These are phyloP conservation scores for Boletus pseudo-olivaceus DNA, from an alignment of 768 basidiomycete species.

Conservation along the genomic window DNA sequence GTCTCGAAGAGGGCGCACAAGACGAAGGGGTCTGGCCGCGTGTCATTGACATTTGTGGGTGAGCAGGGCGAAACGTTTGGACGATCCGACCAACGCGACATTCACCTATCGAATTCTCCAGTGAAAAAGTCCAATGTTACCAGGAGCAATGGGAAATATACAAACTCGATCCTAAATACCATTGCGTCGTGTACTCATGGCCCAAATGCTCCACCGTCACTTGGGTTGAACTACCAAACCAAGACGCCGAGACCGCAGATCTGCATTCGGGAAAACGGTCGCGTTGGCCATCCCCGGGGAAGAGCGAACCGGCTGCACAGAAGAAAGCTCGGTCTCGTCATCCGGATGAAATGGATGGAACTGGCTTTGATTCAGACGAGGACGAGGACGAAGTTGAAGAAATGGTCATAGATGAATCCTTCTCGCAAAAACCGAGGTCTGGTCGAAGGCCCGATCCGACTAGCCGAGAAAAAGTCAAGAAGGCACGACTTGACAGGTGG, in stretches of 20 bases:
- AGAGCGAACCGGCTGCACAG: slow-evolving; percentile 7
- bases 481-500: slow-evolving; percentile 29
- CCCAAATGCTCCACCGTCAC: slow-evolving; percentile 33
- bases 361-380: slow-evolving; percentile 35
- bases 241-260: slow-evolving; percentile 5
- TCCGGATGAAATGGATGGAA: slow-evolving; percentile 20
- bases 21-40: slow-evolving; percentile 76
- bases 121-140: slow-evolving; percentile 48
- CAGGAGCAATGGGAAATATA: slow-evolving; percentile 87
- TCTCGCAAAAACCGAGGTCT: slow-evolving; percentile 16
- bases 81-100: slow-evolving; percentile 1
- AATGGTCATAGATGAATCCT: slow-evolving; percentile 43
- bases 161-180: slow-evolving; percentile 74
- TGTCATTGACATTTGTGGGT: slow-evolving; percentile 67
- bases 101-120: slow-evolving; percentile 25
- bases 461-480: slow-evolving; percentile 31
- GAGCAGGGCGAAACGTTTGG: slow-evolving; percentile 25
- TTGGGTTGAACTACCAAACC: slow-evolving; percentile 14
- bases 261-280: slow-evolving; percentile 26
- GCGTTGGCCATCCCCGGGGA: slow-evolving; percentile 25
- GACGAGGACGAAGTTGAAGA: slow-evolving; percentile 47
- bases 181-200: slow-evolving; percentile 51
- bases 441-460: slow-evolving; percentile 21
- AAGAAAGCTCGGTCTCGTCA: slow-evolving; percentile 28
- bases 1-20: slow-evolving; percentile 48